Base-by-base conservation (phyloP, 306 rosid species). In the Sechiopsis laciniata region DNA sequence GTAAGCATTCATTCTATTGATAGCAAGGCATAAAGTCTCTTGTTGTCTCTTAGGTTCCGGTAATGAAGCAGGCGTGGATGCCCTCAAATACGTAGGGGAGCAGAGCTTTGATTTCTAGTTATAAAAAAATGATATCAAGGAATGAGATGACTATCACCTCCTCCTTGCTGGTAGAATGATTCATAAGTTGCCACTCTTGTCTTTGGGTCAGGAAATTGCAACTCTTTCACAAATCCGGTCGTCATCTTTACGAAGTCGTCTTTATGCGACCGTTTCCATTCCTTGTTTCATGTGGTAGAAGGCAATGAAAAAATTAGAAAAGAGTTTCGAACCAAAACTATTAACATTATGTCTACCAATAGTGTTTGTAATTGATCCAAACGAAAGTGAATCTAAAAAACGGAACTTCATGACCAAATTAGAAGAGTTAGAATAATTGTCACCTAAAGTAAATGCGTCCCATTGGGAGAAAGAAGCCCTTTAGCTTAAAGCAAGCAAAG, bases 181-280 rank as follows among this genome's bases (percentile, higher is more conserved):
- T 94, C 92, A 50, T 84, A 89, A 40, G 95, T 80, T 52, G 82
- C 78, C 75, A 94, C 91, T 83, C 96, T 88, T 48, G 92, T 80
- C 87, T 90, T 87, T 29, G 95, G 66, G 63, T 91, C 87, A 56
- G 96, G 92, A 78, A 79, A 80, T 77, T 88, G 82, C 78, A 88
- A 60, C 76, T 86, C 88, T 86, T 85, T 79, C 79, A 78, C 71
- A 73, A 94, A 94, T 7, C 73, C 84, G 48, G 54, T 53, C 1
- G 91, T 89, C 96, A 90, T 89, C 87, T 84, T 79, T 74, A 91
- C 57, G 63, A 94, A 94, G 73, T 89, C 97, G 51, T 85, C 78
- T 92, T 75, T 55, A 75, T 81, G 88, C 58, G 16, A 66, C 76
- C 15, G 80, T 73, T 89, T 88, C 99, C 97, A 91, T 76, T 85